Evolutionary conservation across 768 basidiomycete genomes (phyloP).

Genomic region (Trametes elegans): DNA sequence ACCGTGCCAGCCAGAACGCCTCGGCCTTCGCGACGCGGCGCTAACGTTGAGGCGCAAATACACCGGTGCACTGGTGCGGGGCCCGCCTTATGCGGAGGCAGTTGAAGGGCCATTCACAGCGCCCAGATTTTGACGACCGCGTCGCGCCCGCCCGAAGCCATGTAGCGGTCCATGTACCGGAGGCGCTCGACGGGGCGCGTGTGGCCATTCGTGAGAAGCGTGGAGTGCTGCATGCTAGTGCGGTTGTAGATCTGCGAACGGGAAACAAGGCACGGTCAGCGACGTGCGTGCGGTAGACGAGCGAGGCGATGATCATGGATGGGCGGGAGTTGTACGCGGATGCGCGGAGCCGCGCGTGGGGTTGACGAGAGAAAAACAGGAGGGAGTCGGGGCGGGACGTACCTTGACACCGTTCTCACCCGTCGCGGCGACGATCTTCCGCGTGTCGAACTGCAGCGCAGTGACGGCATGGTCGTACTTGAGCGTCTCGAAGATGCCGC

Average conservation of each 20-base stretch:
- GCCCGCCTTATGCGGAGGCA: no score
- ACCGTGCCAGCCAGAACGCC: no score
- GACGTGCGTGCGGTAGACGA: neutral
- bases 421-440: constrained; percentile 89
- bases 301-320: no score
- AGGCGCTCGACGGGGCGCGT: constrained; percentile 82
- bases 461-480: constrained; percentile 91
- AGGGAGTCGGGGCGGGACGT: neutral
- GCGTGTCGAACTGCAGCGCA: constrained; percentile 88
- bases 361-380: neutral
- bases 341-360: neutral
- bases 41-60: no score
- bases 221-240: constrained; percentile 85
- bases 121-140: constrained; percentile 91
- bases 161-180: constrained; percentile 95
- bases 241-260: constrained; percentile 82
- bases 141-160: constrained; percentile 89
- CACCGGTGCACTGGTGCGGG: no score
- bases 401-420: constrained; percentile 96
- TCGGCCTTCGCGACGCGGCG: neutral
- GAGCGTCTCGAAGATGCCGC: constrained; percentile 84
- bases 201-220: constrained; percentile 90
- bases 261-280: constrained; percentile 1
- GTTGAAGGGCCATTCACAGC: constrained; percentile 45
- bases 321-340: no score